phyloP scores from a whole-genome alignment of 306 rosid species.

The Prinsepia uniflora region DNA sequence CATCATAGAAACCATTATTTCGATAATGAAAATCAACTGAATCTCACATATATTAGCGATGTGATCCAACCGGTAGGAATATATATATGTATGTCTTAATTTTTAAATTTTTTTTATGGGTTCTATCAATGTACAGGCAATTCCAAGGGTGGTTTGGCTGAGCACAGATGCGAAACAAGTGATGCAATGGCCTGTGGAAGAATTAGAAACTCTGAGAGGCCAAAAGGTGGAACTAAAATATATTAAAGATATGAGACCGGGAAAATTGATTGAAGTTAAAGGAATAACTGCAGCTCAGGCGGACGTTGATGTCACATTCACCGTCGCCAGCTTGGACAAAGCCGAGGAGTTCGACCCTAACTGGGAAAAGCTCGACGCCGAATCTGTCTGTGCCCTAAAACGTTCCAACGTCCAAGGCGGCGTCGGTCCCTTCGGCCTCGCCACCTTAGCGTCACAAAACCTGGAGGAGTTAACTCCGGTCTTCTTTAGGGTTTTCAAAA shows the following conservation, averaged over 20 bases:
- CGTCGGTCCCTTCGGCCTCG: conserved; percentile 83
- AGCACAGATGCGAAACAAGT: conserved; percentile 54
- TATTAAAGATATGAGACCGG: conserved; percentile 33
- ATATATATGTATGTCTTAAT: neutral
- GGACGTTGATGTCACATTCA: conserved; percentile 73
- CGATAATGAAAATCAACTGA: no score
- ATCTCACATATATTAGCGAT: no score
- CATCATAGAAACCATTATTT: no score
- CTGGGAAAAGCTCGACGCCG: conserved; percentile 50
- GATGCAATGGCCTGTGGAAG: conserved; percentile 65
- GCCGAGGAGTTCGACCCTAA: conserved; percentile 62
- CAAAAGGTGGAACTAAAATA: conserved; percentile 22
- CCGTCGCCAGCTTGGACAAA: conserved; percentile 51
- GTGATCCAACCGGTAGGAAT: no score
- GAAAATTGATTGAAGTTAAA: conserved; percentile 47
- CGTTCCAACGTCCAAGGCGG: conserved; percentile 60
- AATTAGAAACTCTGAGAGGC: conserved; percentile 51
- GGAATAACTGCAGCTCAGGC: conserved; percentile 77
- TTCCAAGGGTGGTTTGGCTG: conserved; percentile 71
- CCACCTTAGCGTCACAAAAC: conserved; percentile 63
- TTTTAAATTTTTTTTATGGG: neutral
- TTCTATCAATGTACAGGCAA: conserved; percentile 25
- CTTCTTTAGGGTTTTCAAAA: conserved; percentile 75
- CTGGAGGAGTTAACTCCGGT: conserved; percentile 81
- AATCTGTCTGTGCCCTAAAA: conserved; percentile 45